A percentile compares a stretch with the other conserved stretches of the same genome.
phyloP scores from a whole-genome alignment of 345 rosid species.

The Nephelium lappaceum region DNA sequence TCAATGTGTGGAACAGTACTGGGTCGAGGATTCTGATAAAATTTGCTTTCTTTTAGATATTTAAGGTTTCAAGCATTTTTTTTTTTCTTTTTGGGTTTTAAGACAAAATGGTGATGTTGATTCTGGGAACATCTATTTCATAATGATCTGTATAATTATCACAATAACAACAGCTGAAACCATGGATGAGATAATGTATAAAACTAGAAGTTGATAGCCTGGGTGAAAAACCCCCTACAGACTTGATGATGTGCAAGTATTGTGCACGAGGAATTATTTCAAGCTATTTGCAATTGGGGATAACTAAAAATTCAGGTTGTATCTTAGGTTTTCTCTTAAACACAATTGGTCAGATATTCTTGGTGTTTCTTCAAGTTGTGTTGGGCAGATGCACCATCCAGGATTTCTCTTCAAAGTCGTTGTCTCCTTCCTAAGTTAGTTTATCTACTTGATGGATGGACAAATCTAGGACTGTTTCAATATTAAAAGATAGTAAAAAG shows the following conservation, averaged over 20 bases:
- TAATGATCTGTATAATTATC: not conserved
- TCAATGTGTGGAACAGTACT: not conserved
- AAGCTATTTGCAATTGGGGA: not conserved
- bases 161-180: not conserved
- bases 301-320: not conserved
- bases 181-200: not conserved
- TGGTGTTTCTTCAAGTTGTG: constrained; percentile 26
- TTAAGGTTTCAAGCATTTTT: not conserved
- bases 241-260: not conserved
- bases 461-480: constrained; percentile 18
- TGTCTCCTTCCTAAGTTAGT: constrained; percentile 32
- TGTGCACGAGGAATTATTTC: constrained; percentile 2
- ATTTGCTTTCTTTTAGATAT: not conserved
- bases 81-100: too few relatives aligned
- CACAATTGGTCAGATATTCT: constrained; percentile 18
- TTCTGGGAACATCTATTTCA: not conserved
- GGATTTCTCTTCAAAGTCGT: constrained; percentile 7
- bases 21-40: not conserved
- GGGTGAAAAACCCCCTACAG: constrained; percentile 7
- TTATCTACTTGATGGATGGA: constrained; percentile 29
- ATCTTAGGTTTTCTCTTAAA: constrained; percentile 9
- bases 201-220: constrained; percentile 12
- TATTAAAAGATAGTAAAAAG: constrained; percentile 11
- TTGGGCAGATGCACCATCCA: constrained; percentile 21
- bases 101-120: not conserved